phyloP scores from a whole-genome alignment of 805 yeast genomes.

The Teunomyces stri region DNA sequence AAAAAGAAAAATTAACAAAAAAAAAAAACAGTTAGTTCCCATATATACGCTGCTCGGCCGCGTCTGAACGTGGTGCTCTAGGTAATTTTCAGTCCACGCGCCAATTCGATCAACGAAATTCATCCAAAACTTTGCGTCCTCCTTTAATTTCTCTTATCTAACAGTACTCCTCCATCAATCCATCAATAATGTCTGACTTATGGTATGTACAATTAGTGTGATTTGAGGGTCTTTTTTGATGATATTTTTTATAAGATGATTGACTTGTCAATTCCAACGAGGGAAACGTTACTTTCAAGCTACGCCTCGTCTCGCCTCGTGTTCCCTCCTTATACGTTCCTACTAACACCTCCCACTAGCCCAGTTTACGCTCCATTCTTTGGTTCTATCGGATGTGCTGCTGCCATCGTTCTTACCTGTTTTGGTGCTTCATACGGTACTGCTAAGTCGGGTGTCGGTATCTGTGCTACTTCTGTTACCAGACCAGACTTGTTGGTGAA shows the following conservation, averaged over 20 bases:
- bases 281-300: not conserved
- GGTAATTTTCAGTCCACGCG: not conserved
- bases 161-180: slow-evolving; percentile 6
- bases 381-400: slow-evolving; percentile 99
- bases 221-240: no score
- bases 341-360: slow-evolving; percentile 24
- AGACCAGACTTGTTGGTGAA: slow-evolving; percentile 95
- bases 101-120: slow-evolving; percentile 4
- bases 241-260: no score
- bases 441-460: slow-evolving; percentile 99
- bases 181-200: slow-evolving; percentile 62
- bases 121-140: slow-evolving; percentile 3
- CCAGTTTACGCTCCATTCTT: slow-evolving; percentile 71
- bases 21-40: not conserved
- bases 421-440: slow-evolving; percentile 99
- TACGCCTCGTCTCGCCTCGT: not conserved
- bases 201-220: slow-evolving; percentile 52
- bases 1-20: not conserved
- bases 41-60: not conserved
- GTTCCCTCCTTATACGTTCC: not conserved
- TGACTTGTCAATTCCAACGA: not conserved
- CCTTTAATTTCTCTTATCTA: slow-evolving; percentile 3
- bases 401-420: slow-evolving; percentile 97
- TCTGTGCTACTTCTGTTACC: slow-evolving; percentile 95
- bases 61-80: not conserved